phyloP scores from a whole-genome alignment of 2,329 filamentous ascomycete genomes.

The Aspergillus uvarum region DNA sequence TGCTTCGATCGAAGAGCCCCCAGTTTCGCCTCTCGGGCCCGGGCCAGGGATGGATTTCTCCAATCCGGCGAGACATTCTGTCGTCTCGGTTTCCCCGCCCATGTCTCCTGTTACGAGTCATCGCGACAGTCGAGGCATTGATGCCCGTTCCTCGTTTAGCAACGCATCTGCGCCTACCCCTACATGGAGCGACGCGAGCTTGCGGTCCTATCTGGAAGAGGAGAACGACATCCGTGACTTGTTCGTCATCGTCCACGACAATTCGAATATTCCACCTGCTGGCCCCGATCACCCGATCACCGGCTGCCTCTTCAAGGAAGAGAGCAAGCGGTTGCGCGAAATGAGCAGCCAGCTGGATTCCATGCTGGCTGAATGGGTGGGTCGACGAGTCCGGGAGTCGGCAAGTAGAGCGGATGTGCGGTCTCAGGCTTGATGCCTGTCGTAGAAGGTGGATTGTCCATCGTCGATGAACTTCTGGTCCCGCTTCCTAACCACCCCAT shows the following conservation, averaged over 20 bases:
- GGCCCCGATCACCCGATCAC: constrained; percentile 83
- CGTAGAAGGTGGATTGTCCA: not conserved
- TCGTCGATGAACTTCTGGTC: not conserved
- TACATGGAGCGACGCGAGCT: constrained; percentile 81
- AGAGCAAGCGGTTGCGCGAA: constrained; percentile 80
- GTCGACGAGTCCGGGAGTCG: constrained; percentile 40
- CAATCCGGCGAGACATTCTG: constrained; percentile 64
- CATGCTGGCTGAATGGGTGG: constrained; percentile 78
- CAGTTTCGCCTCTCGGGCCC: constrained; percentile 52
- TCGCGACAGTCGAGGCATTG: constrained; percentile 31
- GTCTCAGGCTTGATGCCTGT: not conserved
- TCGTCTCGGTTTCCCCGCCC: constrained; percentile 61
- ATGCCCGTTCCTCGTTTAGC: constrained; percentile 54
- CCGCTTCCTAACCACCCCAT: not conserved
- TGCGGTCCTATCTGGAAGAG: constrained; percentile 89
- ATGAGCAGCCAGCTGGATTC: constrained; percentile 89
- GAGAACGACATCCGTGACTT: constrained; percentile 85
- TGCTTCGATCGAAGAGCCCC: constrained; percentile 57
- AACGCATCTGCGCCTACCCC: constrained; percentile 57
- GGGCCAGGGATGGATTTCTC: constrained; percentile 69
- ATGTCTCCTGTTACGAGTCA: constrained; percentile 46
- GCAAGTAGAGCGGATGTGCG: constrained; percentile 13
- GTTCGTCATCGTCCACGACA: constrained; percentile 88
- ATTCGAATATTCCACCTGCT: constrained; percentile 75
- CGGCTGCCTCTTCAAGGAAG: constrained; percentile 76